phyloP scores from a whole-genome alignment of 495 filamentous ascomycete genomes.

The Lichenothelia convexa region DNA sequence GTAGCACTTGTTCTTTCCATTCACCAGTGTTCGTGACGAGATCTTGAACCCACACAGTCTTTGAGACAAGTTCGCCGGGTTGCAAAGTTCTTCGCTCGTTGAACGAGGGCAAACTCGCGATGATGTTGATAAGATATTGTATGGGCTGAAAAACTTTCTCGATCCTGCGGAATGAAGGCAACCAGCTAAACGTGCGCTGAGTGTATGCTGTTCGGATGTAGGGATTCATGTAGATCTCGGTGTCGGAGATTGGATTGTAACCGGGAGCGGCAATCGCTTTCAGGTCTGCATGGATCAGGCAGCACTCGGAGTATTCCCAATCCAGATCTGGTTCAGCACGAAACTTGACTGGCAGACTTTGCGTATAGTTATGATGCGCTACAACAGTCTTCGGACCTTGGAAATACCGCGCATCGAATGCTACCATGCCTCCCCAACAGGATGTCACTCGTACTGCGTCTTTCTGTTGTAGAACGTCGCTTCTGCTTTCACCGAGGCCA shows the following conservation, averaged over 20 bases:
- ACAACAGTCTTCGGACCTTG: no score
- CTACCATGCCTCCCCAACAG: slow-evolving; percentile 73
- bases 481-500: slow-evolving; percentile 36
- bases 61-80: no score
- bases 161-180: slow-evolving; percentile 14
- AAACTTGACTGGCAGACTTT: slow-evolving; percentile 43
- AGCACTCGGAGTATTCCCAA: slow-evolving; percentile 70
- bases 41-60: no score
- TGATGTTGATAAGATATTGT: slow-evolving; percentile 11
- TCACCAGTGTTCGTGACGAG: no score
- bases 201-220: slow-evolving; percentile 20
- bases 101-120: slow-evolving; percentile 6
- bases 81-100: slow-evolving; percentile 9
- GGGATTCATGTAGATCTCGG: slow-evolving; percentile 21
- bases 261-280: no score
- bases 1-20: no score
- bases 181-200: slow-evolving; percentile 11
- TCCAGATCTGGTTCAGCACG: slow-evolving; percentile 44
- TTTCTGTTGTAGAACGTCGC: slow-evolving; percentile 39
- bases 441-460: slow-evolving; percentile 57
- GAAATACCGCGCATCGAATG: slow-evolving; percentile 54
- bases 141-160: slow-evolving; percentile 12
- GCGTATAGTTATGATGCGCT: background rate
- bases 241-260: slow-evolving; percentile 7
- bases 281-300: slow-evolving; percentile 25